phyloP scores from a whole-genome alignment of 2,329 filamentous ascomycete genomes.

The Talaromyces islandicus region DNA sequence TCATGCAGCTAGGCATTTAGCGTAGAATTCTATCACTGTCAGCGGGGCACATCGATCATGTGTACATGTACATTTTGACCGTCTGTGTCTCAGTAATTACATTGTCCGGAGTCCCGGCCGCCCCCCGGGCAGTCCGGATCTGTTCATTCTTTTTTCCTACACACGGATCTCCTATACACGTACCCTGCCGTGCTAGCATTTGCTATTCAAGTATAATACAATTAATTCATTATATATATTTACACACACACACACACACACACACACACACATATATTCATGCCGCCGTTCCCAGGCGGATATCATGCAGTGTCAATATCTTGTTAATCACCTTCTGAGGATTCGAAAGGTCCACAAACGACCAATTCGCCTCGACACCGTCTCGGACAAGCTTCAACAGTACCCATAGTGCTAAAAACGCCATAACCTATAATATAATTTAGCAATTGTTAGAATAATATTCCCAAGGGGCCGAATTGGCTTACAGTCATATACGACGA shows the following conservation, averaged over 20 bases:
- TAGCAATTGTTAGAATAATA: not conserved
- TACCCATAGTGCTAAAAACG: slow-evolving; percentile 25
- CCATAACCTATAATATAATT: slow-evolving; percentile 19
- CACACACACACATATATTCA: too few species aligned
- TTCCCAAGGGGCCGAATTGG: not conserved
- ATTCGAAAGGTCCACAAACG: slow-evolving; percentile 26
- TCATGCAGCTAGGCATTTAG: not conserved
- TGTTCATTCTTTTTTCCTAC: not conserved
- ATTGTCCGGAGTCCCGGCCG: not conserved
- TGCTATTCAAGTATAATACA: not conserved
- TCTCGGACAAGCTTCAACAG: slow-evolving; percentile 21
- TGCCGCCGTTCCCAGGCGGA: slow-evolving; percentile 14
- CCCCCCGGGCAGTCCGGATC: not conserved
- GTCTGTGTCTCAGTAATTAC: not conserved
- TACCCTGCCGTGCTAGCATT: too few species aligned
- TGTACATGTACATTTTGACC: not conserved
- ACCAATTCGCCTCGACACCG: slow-evolving; percentile 17
- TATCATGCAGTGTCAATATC: slow-evolving; percentile 25
- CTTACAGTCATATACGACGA: slow-evolving; percentile 36
- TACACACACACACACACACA: too few species aligned
- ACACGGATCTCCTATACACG: not conserved
- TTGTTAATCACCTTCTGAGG: slow-evolving; percentile 21
- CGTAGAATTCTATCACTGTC: not conserved
- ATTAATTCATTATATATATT: not conserved
- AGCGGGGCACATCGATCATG: not conserved